Evolutionary conservation across 148 eudicot species (phyloP), one percentile per base, ranked within the genome.

Genomic region (Agrostemma githago): DNA sequence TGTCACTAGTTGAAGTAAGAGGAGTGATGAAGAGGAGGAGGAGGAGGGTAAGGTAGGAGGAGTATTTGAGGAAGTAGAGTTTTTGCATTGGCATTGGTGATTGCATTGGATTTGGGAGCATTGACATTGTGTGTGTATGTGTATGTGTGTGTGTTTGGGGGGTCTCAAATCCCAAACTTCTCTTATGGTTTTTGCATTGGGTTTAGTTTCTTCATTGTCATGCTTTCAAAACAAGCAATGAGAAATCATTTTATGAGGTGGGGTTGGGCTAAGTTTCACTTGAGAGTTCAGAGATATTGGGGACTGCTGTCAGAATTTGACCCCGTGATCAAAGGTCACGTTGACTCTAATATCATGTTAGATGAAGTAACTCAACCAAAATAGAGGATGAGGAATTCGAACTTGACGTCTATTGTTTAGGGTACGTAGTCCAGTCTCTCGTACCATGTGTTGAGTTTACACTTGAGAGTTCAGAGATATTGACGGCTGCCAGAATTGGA

Each of bases 141-240:
- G 66, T 46, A 26, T 26, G 34, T 26, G 34, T 26, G 34, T 26
- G 34, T 26, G 34, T 26, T 21, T 72, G 63, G 72, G 20, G 79
- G 77, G 85, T 88, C 73, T 89, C 90, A 87, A 89, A 81, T 64
- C 87, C 82, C 85, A 81, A 76, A 82, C 72, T 73, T 81, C 75
- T 75, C 67, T 85, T 79, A 77, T 78, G 73, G 87, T 78, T 71
- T 83, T 73, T 84, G 92, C 84, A 84, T 86, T 84, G 89, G 84
- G 86, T 80, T 73, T 82, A 26, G 34, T 26, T 26, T 26, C 34
- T 71, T 74, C 73, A 67, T 60, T 68, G 44, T 39, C 2, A 44
- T 73, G 48, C 68, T 65, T 65, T 65, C 68, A 40, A 16, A 40
- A 14, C 68, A 65, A 65, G 48, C 48, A 3, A 51, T 51, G 56